A percentile compares a stretch with the other conserved stretches of the same genome.
phyloP scores from a whole-genome alignment of 1,139 yeast species.

The Hansenula sp. region DNA sequence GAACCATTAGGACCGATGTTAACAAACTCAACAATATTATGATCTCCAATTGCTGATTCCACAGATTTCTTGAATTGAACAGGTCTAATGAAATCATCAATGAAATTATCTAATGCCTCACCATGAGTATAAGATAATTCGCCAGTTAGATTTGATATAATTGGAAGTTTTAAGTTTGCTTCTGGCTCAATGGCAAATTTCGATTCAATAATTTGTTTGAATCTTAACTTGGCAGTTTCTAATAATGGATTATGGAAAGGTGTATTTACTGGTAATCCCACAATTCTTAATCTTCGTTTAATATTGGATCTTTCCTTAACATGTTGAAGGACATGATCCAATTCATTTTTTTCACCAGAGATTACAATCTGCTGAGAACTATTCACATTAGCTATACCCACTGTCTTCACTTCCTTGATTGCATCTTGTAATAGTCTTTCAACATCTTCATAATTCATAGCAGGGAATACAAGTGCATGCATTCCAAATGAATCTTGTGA shows the following conservation, averaged over 20 bases:
- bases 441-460: slow-evolving; percentile 22
- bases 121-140: slow-evolving; percentile 19
- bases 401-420: slow-evolving; percentile 8
- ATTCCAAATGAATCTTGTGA: slow-evolving; percentile 30
- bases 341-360: slow-evolving; percentile 29
- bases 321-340: slow-evolving; percentile 18
- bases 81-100: slow-evolving; percentile 37
- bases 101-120: slow-evolving; percentile 27
- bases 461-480: slow-evolving; percentile 34
- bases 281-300: slow-evolving; percentile 25
- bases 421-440: slow-evolving; percentile 19
- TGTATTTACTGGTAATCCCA: slow-evolving; percentile 35
- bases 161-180: slow-evolving; percentile 23
- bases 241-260: slow-evolving; percentile 44
- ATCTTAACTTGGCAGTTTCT: slow-evolving; percentile 29
- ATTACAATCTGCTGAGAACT: slow-evolving; percentile 35
- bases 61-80: slow-evolving; percentile 42
- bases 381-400: slow-evolving; percentile 38
- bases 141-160: slow-evolving; percentile 36
- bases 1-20: slow-evolving; percentile 22
- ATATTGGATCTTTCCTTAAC: slow-evolving; percentile 17
- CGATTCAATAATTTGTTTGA: slow-evolving; percentile 21
- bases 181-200: slow-evolving; percentile 10
- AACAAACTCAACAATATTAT: slow-evolving; percentile 6
- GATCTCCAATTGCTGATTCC: slow-evolving; percentile 11